Percentiles rank a stretch among this genome's conserved stretches.
These are phyloP conservation scores for Leishmania gerbilli DNA, from an alignment of 208 protist species.

Conservation along the genomic window DNA sequence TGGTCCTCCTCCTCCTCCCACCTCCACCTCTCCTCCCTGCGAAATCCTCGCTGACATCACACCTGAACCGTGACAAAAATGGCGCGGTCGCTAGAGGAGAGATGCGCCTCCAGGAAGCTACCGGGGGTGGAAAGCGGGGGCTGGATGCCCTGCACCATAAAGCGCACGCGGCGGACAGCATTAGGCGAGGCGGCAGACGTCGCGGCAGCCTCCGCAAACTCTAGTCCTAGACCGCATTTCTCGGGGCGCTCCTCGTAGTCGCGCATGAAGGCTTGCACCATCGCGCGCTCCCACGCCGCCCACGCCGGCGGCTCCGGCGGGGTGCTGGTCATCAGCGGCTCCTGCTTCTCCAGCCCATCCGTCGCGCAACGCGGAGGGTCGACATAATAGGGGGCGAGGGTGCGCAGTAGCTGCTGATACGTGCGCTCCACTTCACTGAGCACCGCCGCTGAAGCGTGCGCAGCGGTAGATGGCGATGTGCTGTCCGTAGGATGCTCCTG, in stretches of 20 bases:
- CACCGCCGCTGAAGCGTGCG: neutral
- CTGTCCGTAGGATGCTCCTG: neutral
- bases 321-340: conserved; percentile 21
- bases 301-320: conserved; percentile 27
- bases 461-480: neutral
- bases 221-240: neutral
- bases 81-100: conserved; percentile 61
- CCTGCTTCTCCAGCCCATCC: conserved; percentile 23
- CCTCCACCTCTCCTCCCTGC: neutral
- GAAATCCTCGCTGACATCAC: neutral
- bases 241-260: conserved; percentile 26
- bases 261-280: conserved; percentile 15
- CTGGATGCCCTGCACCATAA: conserved; percentile 60
- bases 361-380: conserved; percentile 29
- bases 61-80: conserved; percentile 59
- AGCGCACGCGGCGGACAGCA: conserved; percentile 36
- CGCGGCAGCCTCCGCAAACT: neutral
- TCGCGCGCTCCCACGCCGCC: conserved; percentile 35
- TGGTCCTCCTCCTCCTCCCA: neutral
- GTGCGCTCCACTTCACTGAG: conserved; percentile 9
- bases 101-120: conserved; percentile 54
- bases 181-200: neutral
- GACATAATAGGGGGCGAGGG: conserved; percentile 31
- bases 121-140: conserved; percentile 56
- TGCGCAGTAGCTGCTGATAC: conserved; percentile 27